A percentile compares a stretch with the other conserved stretches of the same genome.
Evolutionary conservation across 495 filamentous ascomycete genomes (phyloP).

Genomic region (Lasiosphaeriaceae sp.): DNA sequence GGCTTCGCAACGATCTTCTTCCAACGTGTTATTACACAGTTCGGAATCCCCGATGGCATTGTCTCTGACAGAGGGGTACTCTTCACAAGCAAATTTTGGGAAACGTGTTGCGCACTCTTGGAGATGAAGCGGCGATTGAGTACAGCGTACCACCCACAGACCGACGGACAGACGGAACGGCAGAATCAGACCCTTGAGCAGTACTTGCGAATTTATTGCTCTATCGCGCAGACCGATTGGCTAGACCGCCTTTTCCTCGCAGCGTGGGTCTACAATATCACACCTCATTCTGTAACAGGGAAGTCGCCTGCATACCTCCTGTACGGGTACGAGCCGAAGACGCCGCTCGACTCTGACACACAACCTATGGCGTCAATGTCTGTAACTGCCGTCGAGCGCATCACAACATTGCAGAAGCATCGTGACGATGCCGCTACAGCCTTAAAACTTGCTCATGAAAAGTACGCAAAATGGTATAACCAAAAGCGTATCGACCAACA

Average conservation of each 20-base stretch:
- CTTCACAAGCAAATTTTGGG: neutral
- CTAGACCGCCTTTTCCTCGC: neutral
- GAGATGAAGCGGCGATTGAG: neutral
- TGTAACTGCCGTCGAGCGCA: neutral
- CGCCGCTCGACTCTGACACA: neutral
- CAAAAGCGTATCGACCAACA: neutral
- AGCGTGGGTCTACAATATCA: neutral
- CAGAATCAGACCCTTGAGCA: slow-evolving; percentile 4
- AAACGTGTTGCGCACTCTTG: neutral
- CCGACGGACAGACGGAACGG: slow-evolving; percentile 2
- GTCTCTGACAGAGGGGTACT: neutral
- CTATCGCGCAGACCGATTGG: neutral
- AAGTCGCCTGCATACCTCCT: neutral
- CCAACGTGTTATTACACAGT: neutral
- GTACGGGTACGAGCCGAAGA: neutral
- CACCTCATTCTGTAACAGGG: neutral
- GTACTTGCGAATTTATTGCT: neutral
- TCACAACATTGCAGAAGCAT: neutral
- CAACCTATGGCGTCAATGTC: neutral
- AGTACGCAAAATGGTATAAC: neutral
- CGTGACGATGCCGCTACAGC: neutral
- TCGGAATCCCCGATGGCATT: neutral
- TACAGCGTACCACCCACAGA: slow-evolving; percentile 5
- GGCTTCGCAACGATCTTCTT: neutral
- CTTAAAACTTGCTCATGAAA: neutral